Evolutionary conservation across 768 basidiomycete species (phyloP).

Genomic region (Phaeolepiota aurea): DNA sequence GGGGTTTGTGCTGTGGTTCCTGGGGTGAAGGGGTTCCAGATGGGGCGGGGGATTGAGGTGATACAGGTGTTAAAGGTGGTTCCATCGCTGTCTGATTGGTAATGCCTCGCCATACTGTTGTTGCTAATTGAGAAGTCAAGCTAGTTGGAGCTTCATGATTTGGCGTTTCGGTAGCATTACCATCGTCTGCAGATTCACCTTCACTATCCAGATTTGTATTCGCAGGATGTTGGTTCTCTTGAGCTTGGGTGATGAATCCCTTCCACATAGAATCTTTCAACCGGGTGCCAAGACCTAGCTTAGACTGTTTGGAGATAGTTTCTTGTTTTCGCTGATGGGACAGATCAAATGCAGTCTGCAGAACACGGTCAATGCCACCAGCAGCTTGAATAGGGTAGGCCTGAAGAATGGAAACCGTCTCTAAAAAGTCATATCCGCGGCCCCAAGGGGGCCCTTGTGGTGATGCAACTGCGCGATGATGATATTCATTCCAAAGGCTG

Average conservation of each 20-base stretch:
- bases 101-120: conserved; percentile 68
- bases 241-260: conserved; percentile 49
- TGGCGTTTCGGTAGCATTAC: conserved; percentile 37
- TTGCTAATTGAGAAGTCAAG: conserved; percentile 46
- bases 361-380: conserved; percentile 62
- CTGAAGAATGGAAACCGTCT: conserved; percentile 58
- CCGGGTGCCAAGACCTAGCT: conserved; percentile 43
- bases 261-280: conserved; percentile 59
- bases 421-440: conserved; percentile 55
- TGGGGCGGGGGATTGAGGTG: conserved; percentile 6
- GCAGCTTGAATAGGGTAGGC: conserved; percentile 54
- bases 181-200: conserved; percentile 23
- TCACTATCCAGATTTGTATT: conserved; percentile 10
- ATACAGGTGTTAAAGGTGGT: conserved; percentile 5
- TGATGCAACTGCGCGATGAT: conserved; percentile 30
- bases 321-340: conserved; percentile 38
- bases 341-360: conserved; percentile 64
- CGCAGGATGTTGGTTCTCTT: conserved; percentile 27
- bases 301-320: conserved; percentile 20
- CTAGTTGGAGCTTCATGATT: conserved; percentile 17
- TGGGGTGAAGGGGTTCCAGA: conserved; percentile 13
- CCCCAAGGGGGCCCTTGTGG: conserved; percentile 23
- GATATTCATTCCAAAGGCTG: conserved; percentile 49
- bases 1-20: conserved; percentile 1
- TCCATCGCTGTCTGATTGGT: conserved; percentile 73